Conservation (phyloP, 2,329 filamentous ascomycete species). For the Gyromitra esculenta region DNA sequence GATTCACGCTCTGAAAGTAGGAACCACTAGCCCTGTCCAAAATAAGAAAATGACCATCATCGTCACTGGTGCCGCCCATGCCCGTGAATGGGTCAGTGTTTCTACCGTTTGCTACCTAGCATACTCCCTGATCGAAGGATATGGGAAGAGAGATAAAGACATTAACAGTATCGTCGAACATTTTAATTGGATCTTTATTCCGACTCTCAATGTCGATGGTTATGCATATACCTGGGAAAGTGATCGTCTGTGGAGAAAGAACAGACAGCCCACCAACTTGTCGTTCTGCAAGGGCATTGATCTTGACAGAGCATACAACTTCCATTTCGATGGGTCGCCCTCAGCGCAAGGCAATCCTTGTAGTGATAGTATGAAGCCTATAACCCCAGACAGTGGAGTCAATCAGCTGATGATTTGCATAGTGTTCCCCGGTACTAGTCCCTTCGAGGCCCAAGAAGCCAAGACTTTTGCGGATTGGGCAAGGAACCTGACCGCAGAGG, state of each 20-base stretch:
- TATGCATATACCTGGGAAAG: constrained; percentile 93
- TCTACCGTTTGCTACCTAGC: constrained; percentile 91
- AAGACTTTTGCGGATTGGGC: constrained; percentile 82
- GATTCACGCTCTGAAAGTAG: constrained; percentile 82
- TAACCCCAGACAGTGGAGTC: neutral
- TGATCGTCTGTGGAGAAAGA: constrained; percentile 95
- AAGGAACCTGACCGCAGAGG: constrained; percentile 75
- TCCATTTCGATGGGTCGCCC: constrained; percentile 78
- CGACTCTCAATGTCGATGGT: constrained; percentile 90
- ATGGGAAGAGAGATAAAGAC: constrained; percentile 70
- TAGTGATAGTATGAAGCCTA: constrained; percentile 71
- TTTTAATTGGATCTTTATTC: constrained; percentile 89
- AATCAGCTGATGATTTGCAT: constrained; percentile 21
- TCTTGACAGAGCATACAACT: constrained; percentile 86
- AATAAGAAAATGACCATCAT: constrained; percentile 73
- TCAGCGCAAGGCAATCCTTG: constrained; percentile 79
- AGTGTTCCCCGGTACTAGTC: constrained; percentile 78
- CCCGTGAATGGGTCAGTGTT: constrained; percentile 94
- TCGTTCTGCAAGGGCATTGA: constrained; percentile 88
- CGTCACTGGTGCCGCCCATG: constrained; percentile 86
- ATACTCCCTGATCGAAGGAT: constrained; percentile 84
- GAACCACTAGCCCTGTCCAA: constrained; percentile 60
- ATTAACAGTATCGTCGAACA: constrained; percentile 81
- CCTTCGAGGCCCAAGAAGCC: constrained; percentile 86
- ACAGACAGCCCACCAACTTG: constrained; percentile 81